phyloP scores from a whole-genome alignment of 2,329 filamentous ascomycete species.

The Pyrenophora teres region DNA sequence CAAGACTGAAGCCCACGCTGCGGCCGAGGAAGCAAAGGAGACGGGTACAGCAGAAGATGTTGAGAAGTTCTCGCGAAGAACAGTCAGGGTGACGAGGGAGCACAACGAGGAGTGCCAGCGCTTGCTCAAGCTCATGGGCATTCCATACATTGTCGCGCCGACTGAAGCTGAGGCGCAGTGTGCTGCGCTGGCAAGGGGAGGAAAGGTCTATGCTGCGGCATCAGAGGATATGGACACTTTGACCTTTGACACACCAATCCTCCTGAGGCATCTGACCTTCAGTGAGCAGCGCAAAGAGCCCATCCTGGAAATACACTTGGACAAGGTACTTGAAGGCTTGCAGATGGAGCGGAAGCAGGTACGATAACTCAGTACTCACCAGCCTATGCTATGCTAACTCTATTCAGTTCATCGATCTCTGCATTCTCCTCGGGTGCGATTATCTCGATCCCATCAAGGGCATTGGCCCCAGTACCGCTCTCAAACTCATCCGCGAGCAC shows the following conservation, averaged over 20 bases:
- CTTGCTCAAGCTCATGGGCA: slow-evolving; percentile 90
- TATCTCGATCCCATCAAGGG: slow-evolving; percentile 97
- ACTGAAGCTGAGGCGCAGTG: slow-evolving; percentile 98
- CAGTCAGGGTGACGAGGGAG: slow-evolving; percentile 92
- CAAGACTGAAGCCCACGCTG: slow-evolving; percentile 88
- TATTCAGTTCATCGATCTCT: slow-evolving; percentile 88
- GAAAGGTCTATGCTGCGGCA: slow-evolving; percentile 95
- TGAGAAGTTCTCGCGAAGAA: slow-evolving; percentile 93
- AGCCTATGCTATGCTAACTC: slow-evolving; percentile 7
- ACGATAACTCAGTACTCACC: slow-evolving; percentile 27
- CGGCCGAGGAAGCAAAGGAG: slow-evolving; percentile 93
- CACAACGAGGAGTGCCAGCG: slow-evolving; percentile 95
- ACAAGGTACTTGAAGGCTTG: slow-evolving; percentile 83
- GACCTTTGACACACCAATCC: slow-evolving; percentile 89
- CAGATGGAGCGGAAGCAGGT: slow-evolving; percentile 87
- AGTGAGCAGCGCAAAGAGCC: slow-evolving; percentile 97
- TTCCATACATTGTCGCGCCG: slow-evolving; percentile 92
- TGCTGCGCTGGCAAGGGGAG: slow-evolving; percentile 82
- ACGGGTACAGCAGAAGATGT: slow-evolving; percentile 96
- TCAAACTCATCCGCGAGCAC: slow-evolving; percentile 93
- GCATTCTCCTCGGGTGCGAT: slow-evolving; percentile 95
- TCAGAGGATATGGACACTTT: slow-evolving; percentile 99
- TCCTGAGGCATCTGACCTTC: slow-evolving; percentile 92
- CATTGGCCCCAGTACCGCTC: slow-evolving; percentile 85
- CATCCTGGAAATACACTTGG: slow-evolving; percentile 90